phyloP scores from a whole-genome alignment of 768 basidiomycete genomes.

The Xerocomellus intermedius region DNA sequence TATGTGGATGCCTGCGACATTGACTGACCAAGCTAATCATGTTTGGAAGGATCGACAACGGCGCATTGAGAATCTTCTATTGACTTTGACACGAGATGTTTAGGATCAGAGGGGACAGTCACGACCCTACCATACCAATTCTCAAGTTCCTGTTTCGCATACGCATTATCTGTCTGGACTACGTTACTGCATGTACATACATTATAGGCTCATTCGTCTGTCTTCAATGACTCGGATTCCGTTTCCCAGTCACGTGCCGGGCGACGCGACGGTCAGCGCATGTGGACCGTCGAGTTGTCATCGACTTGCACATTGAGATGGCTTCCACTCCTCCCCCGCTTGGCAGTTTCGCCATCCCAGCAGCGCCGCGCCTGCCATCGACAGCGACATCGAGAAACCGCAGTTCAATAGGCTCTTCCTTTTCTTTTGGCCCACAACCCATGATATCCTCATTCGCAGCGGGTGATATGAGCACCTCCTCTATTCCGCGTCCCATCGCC shows the following conservation, averaged over 20 bases:
- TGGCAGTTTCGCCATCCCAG: slow-evolving; percentile 41
- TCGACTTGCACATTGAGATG: slow-evolving; percentile 17
- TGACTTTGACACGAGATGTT: slow-evolving; percentile 68
- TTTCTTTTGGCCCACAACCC: slow-evolving; percentile 80
- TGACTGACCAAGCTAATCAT: neutral
- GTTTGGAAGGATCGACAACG: slow-evolving; percentile 63
- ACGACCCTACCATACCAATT: neutral
- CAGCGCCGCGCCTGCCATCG: slow-evolving; percentile 52
- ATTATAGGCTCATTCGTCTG: neutral
- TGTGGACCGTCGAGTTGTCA: neutral
- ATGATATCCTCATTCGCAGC: slow-evolving; percentile 71
- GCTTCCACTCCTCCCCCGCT: slow-evolving; percentile 51
- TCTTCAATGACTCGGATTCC: too few species aligned
- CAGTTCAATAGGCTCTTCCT: slow-evolving; percentile 73
- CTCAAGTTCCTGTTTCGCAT: neutral
- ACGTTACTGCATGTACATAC: neutral
- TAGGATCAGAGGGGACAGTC: slow-evolving; percentile 35
- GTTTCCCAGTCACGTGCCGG: slow-evolving; percentile 18
- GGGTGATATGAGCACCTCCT: slow-evolving; percentile 59
- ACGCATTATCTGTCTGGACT: neutral
- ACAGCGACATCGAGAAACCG: slow-evolving; percentile 57
- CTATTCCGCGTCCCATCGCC: slow-evolving; percentile 52
- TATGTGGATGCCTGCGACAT: slow-evolving; percentile 28
- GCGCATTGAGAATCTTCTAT: slow-evolving; percentile 69
- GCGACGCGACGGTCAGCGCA: slow-evolving; percentile 2